A percentile compares a stretch with the other conserved stretches of the same genome.
phyloP scores from a whole-genome alignment of 1,284 basidiomycete species.

The Leccinum solheimii region DNA sequence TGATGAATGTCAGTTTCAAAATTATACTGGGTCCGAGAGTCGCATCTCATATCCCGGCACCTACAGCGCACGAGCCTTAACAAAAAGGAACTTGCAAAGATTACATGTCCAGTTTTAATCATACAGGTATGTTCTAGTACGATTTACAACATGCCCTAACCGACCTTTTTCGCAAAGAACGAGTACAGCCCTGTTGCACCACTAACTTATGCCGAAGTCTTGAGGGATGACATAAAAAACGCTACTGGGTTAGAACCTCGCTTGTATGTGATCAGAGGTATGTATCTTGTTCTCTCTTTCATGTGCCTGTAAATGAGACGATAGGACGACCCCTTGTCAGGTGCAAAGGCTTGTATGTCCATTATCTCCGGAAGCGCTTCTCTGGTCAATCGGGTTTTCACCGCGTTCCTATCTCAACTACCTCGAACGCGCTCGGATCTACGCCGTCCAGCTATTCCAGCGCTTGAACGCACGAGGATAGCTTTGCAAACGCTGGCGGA shows the following conservation, averaged over 20 bases:
- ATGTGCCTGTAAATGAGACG: background rate
- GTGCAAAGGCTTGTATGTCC: conserved; percentile 28
- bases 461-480: conserved; percentile 48
- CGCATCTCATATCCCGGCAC: background rate
- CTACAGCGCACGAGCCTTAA: conserved; percentile 54
- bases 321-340: conserved; percentile 14
- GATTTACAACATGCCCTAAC: background rate
- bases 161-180: conserved; percentile 43
- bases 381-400: conserved; percentile 63
- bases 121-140: conserved; percentile 52
- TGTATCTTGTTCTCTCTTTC: conserved; percentile 38
- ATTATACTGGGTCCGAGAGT: conserved; percentile 1
- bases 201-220: conserved; percentile 54
- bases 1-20: conserved; percentile 53
- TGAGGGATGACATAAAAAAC: conserved; percentile 50
- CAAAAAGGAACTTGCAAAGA: conserved; percentile 46
- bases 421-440: conserved; percentile 52
- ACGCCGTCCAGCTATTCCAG: conserved; percentile 33
- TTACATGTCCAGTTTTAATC: conserved; percentile 67
- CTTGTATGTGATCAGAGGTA: conserved; percentile 67
- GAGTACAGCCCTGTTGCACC: conserved; percentile 58
- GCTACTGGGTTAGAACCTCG: conserved; percentile 47
- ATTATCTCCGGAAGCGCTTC: conserved; percentile 50
- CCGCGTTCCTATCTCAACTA: conserved; percentile 59
- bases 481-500: conserved; percentile 56